Base-by-base conservation (phyloP, 441 rosid genomes). In the Erodium texanum region DNA sequence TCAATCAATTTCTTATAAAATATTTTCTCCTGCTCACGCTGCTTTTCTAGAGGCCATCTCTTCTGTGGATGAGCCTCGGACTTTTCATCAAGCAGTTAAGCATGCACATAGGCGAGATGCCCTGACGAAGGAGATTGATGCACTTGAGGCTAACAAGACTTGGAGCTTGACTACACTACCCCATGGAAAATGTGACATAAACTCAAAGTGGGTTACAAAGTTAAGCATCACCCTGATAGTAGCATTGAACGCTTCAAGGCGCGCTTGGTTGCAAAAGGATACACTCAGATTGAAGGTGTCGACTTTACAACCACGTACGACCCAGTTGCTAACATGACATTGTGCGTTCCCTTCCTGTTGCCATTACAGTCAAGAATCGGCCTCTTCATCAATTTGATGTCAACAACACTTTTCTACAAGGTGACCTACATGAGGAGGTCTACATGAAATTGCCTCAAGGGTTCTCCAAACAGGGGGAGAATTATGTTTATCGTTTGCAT, bases 341-440 rank as follows among this genome's bases (percentile, higher is more conserved):
- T 10, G 61, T 54, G 1, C 16, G 61, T 12, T 14, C 1, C 19
- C 19, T 27, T 1, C 32, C 4, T 4, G 32, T 4, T 27, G 4
- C 4, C 4, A 4, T 4, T 27, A 4, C 32, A 27, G 32, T 4
- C 4, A 2, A 4, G 4, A 3, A n/a, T n/a, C 15, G 61, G 61
- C 61, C 19, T 0, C 19, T 12, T n/a, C 61, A 12, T n/a, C 62
- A 71, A 63, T 24, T 73, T 15, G 58, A 45, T 58, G 71, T 43
- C 14, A 64, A 64, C n/a, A 69, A 67, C 45, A 75, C 66, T 0
- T 59, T 50, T 24, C 43, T 73, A 6, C 68, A 73, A 62, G 73
- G 76, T 4, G 32, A 27, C 32, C 4, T 27, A 27, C 32, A 27
- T 27, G 32, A 27, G 32, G 32, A 27, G 32, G 32, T 27, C 4